Conservation (phyloP, 768 basidiomycete species). For the Cyathus striatus region DNA sequence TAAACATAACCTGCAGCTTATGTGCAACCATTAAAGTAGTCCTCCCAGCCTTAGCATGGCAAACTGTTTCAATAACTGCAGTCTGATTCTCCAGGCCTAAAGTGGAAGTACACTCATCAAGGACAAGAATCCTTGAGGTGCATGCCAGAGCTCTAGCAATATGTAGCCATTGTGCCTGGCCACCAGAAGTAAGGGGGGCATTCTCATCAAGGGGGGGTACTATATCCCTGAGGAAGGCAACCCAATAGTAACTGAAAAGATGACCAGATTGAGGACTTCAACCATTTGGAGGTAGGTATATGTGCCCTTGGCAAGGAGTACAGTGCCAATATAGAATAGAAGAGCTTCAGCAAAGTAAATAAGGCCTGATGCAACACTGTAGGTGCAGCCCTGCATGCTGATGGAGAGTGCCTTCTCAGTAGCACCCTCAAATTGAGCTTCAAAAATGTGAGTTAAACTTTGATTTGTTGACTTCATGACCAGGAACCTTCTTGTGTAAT, state of each 20-base stretch:
- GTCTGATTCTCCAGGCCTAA: conserved; percentile 87
- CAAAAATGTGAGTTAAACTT: too few relatives aligned
- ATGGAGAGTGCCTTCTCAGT: too few relatives aligned
- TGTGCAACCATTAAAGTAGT: conserved; percentile 95
- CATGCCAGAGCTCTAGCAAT: conserved; percentile 89
- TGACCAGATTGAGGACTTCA: too few relatives aligned
- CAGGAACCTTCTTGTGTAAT: not conserved
- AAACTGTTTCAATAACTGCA: conserved; percentile 75
- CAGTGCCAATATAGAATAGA: too few relatives aligned
- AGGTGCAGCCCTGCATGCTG: too few relatives aligned
- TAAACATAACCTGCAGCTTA: conserved; percentile 83
- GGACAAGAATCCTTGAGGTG: conserved; percentile 65
- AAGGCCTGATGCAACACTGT: too few relatives aligned
- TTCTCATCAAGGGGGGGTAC: conserved; percentile 86
- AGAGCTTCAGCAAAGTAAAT: too few relatives aligned
- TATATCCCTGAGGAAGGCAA: conserved; percentile 84
- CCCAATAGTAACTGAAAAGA: too few relatives aligned
- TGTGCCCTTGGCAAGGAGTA: too few relatives aligned
- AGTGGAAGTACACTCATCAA: conserved; percentile 96
- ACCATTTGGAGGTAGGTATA: too few relatives aligned
- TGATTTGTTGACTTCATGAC: too few relatives aligned
- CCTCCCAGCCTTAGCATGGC: conserved; percentile 53
- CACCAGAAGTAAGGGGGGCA: conserved; percentile 86
- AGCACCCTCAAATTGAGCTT: too few relatives aligned
- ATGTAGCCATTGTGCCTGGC: conserved; percentile 89